Percentiles rank a stretch among this genome's conserved stretches.
These are phyloP conservation scores for Pyricularia pennisetigena DNA, from an alignment of 2,329 filamentous ascomycete genomes.

Conservation along the genomic window DNA sequence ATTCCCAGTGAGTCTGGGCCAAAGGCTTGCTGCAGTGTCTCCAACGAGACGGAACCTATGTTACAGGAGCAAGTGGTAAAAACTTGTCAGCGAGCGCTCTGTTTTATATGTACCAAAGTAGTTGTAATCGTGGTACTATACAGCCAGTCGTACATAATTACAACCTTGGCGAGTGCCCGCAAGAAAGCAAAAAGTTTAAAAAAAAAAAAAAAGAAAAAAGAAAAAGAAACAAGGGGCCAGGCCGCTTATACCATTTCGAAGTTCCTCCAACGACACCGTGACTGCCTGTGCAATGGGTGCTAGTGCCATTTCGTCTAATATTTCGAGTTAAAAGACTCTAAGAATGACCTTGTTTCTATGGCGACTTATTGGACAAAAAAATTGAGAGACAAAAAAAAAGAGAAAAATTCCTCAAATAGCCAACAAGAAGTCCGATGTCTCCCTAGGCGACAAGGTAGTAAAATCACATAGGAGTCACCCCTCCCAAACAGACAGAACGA, in stretches of 20 bases:
- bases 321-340: slow-evolving; percentile 4
- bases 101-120: background rate
- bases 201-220: background rate
- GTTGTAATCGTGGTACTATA: background rate
- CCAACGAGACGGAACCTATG: slow-evolving; percentile 56
- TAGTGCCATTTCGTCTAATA: background rate
- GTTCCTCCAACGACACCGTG: slow-evolving; percentile 51
- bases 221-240: too few species aligned
- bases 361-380: background rate
- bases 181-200: background rate
- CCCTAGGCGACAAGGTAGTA: background rate
- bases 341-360: slow-evolving; percentile 24
- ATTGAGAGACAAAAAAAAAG: background rate
- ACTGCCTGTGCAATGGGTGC: slow-evolving; percentile 40
- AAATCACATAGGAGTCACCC: background rate
- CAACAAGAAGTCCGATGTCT: background rate
- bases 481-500: background rate
- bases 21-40: slow-evolving; percentile 68
- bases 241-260: slow-evolving; percentile 37
- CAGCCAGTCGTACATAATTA: background rate
- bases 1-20: slow-evolving; percentile 87
- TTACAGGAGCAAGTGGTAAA: slow-evolving; percentile 6
- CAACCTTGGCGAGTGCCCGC: background rate
- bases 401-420: background rate
- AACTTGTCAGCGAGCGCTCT: background rate